Conservation (phyloP, 495 filamentous ascomycete species). For the Lepraria neglecta region DNA sequence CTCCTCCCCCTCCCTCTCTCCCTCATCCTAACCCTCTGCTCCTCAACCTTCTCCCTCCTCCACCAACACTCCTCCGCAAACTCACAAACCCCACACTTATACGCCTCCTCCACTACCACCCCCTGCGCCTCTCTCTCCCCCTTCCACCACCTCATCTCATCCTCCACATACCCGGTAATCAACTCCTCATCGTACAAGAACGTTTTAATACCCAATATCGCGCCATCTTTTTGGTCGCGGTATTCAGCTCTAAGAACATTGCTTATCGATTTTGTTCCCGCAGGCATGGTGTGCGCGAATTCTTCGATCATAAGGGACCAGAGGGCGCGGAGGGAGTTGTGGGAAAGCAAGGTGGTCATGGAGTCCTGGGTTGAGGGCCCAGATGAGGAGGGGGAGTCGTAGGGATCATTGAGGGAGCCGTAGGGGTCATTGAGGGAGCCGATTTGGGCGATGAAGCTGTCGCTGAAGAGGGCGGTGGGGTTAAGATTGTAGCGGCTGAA, state of each 20-base stretch:
- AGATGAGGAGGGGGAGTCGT: conserved; percentile 32
- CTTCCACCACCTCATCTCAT: conserved; percentile 80
- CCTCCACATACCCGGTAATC: conserved; percentile 57
- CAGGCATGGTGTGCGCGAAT: conserved; percentile 51
- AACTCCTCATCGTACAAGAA: conserved; percentile 61
- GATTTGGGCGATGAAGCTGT: conserved; percentile 74
- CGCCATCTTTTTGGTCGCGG: conserved; percentile 39
- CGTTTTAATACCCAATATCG: conserved; percentile 58
- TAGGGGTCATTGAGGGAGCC: conserved; percentile 58
- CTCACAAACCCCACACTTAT: conserved; percentile 71
- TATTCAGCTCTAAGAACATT: conserved; percentile 45
- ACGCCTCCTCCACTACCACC: conserved; percentile 81
- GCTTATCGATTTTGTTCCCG: conserved; percentile 44
- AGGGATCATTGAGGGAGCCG: conserved; percentile 55
- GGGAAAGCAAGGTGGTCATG: conserved; percentile 49
- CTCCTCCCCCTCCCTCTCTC: conserved; percentile 22
- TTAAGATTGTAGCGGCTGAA: conserved; percentile 65
- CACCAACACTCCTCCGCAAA: conserved; percentile 57
- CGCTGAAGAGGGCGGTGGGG: conserved; percentile 59
- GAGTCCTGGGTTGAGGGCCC: conserved; percentile 39
- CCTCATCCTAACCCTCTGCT: conserved; percentile 35
- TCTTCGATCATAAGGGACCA: conserved; percentile 61
- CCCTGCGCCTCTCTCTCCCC: conserved; percentile 71
- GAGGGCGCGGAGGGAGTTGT: conserved; percentile 56
- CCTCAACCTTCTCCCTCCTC: conserved; percentile 48